Base-by-base conservation (phyloP, 176 grass and related monocot species). In the Rhipidocladum racemiflorum region DNA sequence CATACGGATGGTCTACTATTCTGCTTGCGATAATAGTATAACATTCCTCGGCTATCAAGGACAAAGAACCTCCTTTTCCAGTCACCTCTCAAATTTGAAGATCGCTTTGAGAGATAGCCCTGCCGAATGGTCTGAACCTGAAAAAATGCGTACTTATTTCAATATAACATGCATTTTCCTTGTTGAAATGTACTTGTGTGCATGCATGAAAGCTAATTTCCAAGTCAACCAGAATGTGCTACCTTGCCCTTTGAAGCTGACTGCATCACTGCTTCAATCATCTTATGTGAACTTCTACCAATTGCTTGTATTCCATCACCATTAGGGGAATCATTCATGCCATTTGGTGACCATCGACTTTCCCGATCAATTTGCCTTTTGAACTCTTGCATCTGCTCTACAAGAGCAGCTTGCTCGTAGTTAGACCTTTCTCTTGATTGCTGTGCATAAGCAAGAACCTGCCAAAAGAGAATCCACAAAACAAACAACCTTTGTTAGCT, bases 11-110 rank as follows among this genome's bases (percentile, higher is more conserved):
- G 91, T 65, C 89, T 89, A 77, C 89, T 90, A 56, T 82, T 90
- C 72, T 99, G 91, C 63, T 96, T 99, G 74, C 91, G 97, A 75
- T 99, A 99, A 73, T 96, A 96, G 65, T 99, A 99, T 61, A 99
- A 68, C 97, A 99, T 96, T 84, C 97, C 97, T 83, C 91, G 90
- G 74, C 86, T 96, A 78, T 99, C 97, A 28, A 99, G 93, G 72
- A 96, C 97, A 93, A 99, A 99, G 85, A 99, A 99, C 70, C 93
- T 94, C 83, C 93, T 95, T 85, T 99, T 99, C 93, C 97, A 99
- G 63, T 99, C 97, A 83, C 93, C 97, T 88, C 97, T 95, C 83
- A 96, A 83, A 74, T 99, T 99, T 28, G 97, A 99, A 80, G 97
- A 99, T 74, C 93, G 81, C 71, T 99, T 99, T 25, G 97, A 99